phyloP scores from a whole-genome alignment of 305 asterid genomes.

The Fraxinus velutina region DNA sequence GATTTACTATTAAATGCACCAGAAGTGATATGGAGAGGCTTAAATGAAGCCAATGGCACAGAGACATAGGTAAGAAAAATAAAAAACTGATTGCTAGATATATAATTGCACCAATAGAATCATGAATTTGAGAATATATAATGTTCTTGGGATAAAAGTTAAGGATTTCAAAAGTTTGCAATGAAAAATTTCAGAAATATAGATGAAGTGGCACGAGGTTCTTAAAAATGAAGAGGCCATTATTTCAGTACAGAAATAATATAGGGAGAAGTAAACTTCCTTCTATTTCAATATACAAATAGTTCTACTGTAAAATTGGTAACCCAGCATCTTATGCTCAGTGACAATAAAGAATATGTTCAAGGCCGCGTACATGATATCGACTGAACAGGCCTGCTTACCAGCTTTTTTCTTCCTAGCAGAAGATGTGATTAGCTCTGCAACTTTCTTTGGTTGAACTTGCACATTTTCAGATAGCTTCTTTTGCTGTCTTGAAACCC shows the following conservation, averaged over 20 bases:
- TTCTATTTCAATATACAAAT: conserved; percentile 1
- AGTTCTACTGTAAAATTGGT: not conserved
- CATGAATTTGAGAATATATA: conserved; percentile 1
- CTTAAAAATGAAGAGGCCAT: not conserved
- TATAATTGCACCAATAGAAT: conserved; percentile 14
- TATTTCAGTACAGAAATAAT: not conserved
- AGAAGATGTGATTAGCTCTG: conserved; percentile 81
- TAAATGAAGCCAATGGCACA: conserved; percentile 1
- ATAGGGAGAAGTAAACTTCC: conserved; percentile 1
- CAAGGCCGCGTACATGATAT: conserved; percentile 2
- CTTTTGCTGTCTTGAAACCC: conserved; percentile 62
- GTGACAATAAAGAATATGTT: not conserved
- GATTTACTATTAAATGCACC: not conserved
- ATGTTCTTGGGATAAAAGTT: not conserved
- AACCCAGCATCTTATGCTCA: conserved; percentile 14
- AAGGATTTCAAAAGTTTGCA: not conserved
- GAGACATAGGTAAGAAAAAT: conserved; percentile 8
- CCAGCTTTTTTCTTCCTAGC: conserved; percentile 82
- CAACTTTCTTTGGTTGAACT: conserved; percentile 58
- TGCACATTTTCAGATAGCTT: conserved; percentile 58
- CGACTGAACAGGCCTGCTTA: conserved; percentile 28
- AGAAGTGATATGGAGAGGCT: not conserved
- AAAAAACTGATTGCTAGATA: not conserved
- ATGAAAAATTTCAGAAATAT: conserved; percentile 11
- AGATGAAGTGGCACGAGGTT: conserved; percentile 6